Conservation (phyloP, 2,329 filamentous ascomycete genomes). For the Colletotrichum viniferum region DNA sequence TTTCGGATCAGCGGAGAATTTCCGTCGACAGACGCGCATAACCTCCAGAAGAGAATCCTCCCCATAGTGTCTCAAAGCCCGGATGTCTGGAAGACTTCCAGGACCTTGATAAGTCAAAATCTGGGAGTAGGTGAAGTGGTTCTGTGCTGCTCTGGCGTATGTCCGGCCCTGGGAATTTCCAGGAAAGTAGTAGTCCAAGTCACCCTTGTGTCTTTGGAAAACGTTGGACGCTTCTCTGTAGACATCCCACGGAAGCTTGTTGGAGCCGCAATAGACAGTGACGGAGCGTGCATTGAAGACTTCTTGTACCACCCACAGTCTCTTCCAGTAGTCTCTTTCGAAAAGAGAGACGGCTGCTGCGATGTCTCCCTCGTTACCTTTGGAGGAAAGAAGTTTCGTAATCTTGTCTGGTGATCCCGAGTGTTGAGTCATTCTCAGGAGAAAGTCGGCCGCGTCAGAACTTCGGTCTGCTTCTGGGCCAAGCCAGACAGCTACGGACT, state of each 20-base stretch:
- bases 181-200: conserved; percentile 7
- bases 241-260: conserved; percentile 23
- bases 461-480: conserved; percentile 22
- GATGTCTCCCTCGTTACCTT: neutral
- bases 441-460: conserved; percentile 14
- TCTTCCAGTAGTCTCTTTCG: conserved; percentile 37
- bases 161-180: neutral
- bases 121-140: conserved; percentile 6
- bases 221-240: conserved; percentile 19
- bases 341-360: conserved; percentile 33
- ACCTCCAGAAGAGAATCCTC: conserved; percentile 21
- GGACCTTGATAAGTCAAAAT: conserved; percentile 22
- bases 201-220: conserved; percentile 18
- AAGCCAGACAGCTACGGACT: conserved; percentile 25
- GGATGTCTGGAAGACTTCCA: conserved; percentile 6
- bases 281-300: conserved; percentile 26
- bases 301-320: conserved; percentile 37
- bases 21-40: conserved; percentile 5
- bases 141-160: neutral
- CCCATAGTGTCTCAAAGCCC: neutral
- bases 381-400: conserved; percentile 18
- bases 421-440: neutral
- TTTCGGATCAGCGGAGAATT: conserved; percentile 26
- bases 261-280: conserved; percentile 29
- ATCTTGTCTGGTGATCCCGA: neutral